Percentiles rank a stretch among this genome's conserved stretches.
These are phyloP conservation scores for Melocanna baccifera DNA, from an alignment of 176 grass and related monocot genomes.

Conservation along the genomic window DNA sequence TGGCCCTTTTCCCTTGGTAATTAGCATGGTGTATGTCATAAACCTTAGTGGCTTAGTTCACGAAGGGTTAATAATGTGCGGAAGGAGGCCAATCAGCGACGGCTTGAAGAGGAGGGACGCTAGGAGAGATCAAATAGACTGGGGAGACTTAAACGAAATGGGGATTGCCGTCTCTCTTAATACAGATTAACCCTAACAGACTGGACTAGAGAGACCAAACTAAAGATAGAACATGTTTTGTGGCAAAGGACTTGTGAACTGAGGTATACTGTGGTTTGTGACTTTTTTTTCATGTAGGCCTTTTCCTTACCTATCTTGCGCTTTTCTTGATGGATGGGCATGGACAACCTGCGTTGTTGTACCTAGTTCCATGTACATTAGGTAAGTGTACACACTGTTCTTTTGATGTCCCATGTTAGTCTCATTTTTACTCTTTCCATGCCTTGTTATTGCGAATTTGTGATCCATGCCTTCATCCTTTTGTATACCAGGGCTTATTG, in stretches of 20 bases:
- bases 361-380: conserved; percentile 91
- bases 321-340: conserved; percentile 88
- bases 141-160: background rate
- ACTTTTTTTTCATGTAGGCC: conserved; percentile 44
- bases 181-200: background rate
- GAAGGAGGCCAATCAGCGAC: background rate
- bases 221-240: background rate
- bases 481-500: conserved; percentile 52
- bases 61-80: background rate
- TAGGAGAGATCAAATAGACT: background rate
- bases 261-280: background rate
- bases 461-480: background rate
- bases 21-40: background rate
- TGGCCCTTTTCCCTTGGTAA: background rate
- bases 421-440: background rate
- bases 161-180: background rate
- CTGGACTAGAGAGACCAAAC: background rate
- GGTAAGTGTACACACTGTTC: conserved; percentile 35
- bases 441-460: background rate
- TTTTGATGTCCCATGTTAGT: background rate
- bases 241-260: background rate
- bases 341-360: conserved; percentile 83
- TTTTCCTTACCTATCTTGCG: conserved; percentile 83
- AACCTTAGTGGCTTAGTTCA: background rate
- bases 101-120: background rate